Percentiles rank a stretch among this genome's conserved stretches.
phyloP scores from a whole-genome alignment of 2,329 filamentous ascomycete species.

The Arthroderma sp. region DNA sequence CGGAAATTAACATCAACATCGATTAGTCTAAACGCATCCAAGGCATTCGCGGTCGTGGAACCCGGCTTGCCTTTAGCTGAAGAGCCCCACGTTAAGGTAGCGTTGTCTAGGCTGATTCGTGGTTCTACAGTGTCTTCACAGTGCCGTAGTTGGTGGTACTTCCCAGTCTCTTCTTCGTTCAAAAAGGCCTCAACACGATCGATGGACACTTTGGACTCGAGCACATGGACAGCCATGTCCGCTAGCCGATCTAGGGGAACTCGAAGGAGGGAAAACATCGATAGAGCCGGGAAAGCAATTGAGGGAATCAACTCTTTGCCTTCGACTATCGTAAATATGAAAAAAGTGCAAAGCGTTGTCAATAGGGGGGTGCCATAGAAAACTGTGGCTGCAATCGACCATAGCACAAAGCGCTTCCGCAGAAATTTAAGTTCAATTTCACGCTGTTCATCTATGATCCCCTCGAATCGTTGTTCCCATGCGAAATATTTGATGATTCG shows the following conservation, averaged over 20 bases:
- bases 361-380: slow-evolving; percentile 94
- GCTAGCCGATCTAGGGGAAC: slow-evolving; percentile 91
- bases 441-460: slow-evolving; percentile 80
- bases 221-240: slow-evolving; percentile 97
- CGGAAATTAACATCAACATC: slow-evolving; percentile 72
- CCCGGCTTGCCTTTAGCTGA: slow-evolving; percentile 39
- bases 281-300: slow-evolving; percentile 88
- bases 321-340: slow-evolving; percentile 83
- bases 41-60: slow-evolving; percentile 45
- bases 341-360: slow-evolving; percentile 93
- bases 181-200: slow-evolving; percentile 94
- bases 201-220: slow-evolving; percentile 92
- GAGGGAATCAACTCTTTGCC: slow-evolving; percentile 81
- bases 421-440: slow-evolving; percentile 63
- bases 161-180: slow-evolving; percentile 86
- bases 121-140: slow-evolving; percentile 54
- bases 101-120: slow-evolving; percentile 71
- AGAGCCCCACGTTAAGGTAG: slow-evolving; percentile 80
- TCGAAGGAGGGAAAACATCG: slow-evolving; percentile 84
- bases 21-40: slow-evolving; percentile 68
- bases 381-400: slow-evolving; percentile 80
- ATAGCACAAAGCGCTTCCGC: slow-evolving; percentile 73
- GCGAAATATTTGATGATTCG: slow-evolving; percentile 99
- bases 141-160: slow-evolving; percentile 71
- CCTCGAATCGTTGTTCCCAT: slow-evolving; percentile 85